These are phyloP conservation scores for Cercophora sp. DNA, from an alignment of 495 filamentous ascomycete species.

Conservation along the genomic window DNA sequence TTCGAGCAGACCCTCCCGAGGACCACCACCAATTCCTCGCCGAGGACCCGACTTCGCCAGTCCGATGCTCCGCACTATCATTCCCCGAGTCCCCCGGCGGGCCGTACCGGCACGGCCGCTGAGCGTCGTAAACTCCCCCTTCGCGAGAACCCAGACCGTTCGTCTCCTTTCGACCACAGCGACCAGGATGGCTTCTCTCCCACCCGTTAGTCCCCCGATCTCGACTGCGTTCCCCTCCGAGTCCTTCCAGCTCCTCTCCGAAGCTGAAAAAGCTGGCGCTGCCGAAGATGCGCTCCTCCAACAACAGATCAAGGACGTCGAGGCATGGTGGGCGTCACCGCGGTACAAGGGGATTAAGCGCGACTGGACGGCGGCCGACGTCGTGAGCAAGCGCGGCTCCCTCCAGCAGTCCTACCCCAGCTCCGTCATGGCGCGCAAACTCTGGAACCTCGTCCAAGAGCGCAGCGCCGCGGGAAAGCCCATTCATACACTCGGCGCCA, in stretches of 20 bases:
- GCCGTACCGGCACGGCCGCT: slow-evolving; percentile 9
- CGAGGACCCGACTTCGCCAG: neutral
- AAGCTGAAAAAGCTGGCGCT: slow-evolving; percentile 63
- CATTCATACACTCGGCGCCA: slow-evolving; percentile 94
- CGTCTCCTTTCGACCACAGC: slow-evolving; percentile 23
- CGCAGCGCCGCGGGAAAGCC: slow-evolving; percentile 72
- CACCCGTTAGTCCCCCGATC: slow-evolving; percentile 33
- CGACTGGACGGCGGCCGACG: slow-evolving; percentile 83
- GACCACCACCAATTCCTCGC: no score
- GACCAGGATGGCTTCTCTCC: slow-evolving; percentile 26
- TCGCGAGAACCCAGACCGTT: neutral
- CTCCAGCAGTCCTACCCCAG: slow-evolving; percentile 85
- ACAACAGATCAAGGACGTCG: slow-evolving; percentile 73
- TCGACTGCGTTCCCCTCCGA: slow-evolving; percentile 61
- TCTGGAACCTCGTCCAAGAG: slow-evolving; percentile 82
- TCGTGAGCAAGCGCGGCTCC: slow-evolving; percentile 87
- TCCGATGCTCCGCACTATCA: slow-evolving; percentile 27
- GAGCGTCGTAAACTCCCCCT: slow-evolving; percentile 17
- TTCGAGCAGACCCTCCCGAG: no score
- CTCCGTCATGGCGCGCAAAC: slow-evolving; percentile 87
- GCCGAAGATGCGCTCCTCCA: slow-evolving; percentile 80
- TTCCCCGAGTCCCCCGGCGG: slow-evolving; percentile 25
- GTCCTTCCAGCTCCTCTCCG: slow-evolving; percentile 75
- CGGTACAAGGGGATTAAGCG: slow-evolving; percentile 86
- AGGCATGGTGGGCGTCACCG: slow-evolving; percentile 80